Evolutionary conservation across 1,284 basidiomycete species (phyloP), one percentile per base, ranked within the genome.

Genomic region (Cryptococcus jaspeensis): DNA sequence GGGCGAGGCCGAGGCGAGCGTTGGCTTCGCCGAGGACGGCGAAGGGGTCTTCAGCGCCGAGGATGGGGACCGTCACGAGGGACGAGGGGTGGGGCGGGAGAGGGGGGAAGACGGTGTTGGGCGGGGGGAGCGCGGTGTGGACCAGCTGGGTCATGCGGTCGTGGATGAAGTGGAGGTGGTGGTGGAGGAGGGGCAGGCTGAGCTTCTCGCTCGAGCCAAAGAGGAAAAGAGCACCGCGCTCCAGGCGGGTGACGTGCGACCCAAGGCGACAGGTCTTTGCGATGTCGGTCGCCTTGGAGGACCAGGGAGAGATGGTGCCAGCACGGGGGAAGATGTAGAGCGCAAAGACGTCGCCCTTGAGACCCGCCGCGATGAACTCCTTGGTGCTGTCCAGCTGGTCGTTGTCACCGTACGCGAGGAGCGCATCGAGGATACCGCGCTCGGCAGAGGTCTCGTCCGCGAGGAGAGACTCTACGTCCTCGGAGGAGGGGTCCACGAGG

Each of bases 221-320:
- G 53, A 87, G 80, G 75, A 86, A 94, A 5, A 84, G 85, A 18
- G 87, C 75, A 3, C 93, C 92, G 23, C 93, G 86, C 75, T 98
- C 95, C 56, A 97, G 79, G 45, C 95, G 84, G 62, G 86, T 82
- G 50, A 98, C 80, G 58, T 86, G 80, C 5, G 79, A 72, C 9
- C 81, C 84, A 7, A 98, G 84, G 50, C 86, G 87, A 78, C 95
- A 98, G 61, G 94, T 85, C 22, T 80, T 79, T n/a, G 92, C 84
- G 59, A 98, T 98, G 72, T 98, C 93, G 2, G 94, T 96, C 2
- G 95, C 95, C 78, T 98, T 98, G 79, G 90, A 93, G 8, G 93
- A 96, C 95, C 95, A 98, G 1, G 95, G 90, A 20, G 89, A 90
- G 72, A 92, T 87, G 36, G 88, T 87, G 3, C 87, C 88, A 11